Evolutionary conservation across 2,329 filamentous ascomycete species (phyloP).

Genomic region (Cladorrhinum sp.): DNA sequence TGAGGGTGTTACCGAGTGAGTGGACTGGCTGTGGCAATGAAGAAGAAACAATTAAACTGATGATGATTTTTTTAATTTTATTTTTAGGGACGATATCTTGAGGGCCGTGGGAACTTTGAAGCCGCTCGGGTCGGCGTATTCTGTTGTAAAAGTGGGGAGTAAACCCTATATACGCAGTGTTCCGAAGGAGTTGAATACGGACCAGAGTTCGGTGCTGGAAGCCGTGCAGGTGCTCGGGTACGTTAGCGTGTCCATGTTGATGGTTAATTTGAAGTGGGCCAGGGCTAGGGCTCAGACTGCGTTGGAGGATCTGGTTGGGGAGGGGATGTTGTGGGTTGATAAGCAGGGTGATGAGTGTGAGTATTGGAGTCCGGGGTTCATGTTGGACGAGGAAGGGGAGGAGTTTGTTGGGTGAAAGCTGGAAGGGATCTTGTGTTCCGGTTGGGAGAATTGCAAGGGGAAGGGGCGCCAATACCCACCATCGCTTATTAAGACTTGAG

Average conservation of each 20-base stretch:
- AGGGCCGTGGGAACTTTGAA: conserved; percentile 83
- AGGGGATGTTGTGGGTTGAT: conserved; percentile 93
- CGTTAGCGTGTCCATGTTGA: conserved; percentile 84
- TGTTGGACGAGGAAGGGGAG: conserved; percentile 43
- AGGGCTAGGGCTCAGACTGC: conserved; percentile 81
- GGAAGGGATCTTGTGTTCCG: no score
- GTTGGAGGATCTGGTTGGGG: conserved; percentile 82
- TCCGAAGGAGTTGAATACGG: conserved; percentile 90
- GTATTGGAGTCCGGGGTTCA: conserved; percentile 86
- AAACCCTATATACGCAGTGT: conserved; percentile 88
- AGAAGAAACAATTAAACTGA: background rate
- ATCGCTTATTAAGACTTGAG: no score
- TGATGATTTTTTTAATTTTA: no score
- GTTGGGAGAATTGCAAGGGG: no score
- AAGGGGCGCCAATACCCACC: no score
- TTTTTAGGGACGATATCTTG: conserved; percentile 83
- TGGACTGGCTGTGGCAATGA: conserved; percentile 9
- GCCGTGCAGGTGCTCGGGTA: conserved; percentile 86
- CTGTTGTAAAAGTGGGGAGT: conserved; percentile 76
- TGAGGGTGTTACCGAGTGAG: conserved; percentile 74
- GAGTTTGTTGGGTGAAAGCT: background rate
- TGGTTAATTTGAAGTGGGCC: conserved; percentile 83
- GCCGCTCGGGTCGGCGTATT: conserved; percentile 85
- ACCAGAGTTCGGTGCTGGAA: conserved; percentile 90
- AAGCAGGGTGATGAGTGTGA: conserved; percentile 80